Evolutionary conservation across 768 basidiomycete species (phyloP).

Genomic region (Phylloporus arenicola): DNA sequence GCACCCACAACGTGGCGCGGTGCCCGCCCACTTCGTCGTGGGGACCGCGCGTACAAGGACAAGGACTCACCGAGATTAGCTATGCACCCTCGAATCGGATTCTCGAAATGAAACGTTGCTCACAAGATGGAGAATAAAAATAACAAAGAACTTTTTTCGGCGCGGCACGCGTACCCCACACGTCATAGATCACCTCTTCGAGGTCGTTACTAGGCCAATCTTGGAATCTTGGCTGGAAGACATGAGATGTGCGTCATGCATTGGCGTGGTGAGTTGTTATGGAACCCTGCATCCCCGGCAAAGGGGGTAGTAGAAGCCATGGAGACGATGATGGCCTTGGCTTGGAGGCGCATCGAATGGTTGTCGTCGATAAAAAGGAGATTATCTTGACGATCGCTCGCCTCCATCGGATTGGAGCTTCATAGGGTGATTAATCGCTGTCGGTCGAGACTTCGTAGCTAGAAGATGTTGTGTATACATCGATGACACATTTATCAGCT

Average conservation of each 20-base stretch:
- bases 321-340: neutral
- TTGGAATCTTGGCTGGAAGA: neutral
- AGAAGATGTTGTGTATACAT: neutral
- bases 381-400: neutral
- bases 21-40: neutral
- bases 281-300: neutral
- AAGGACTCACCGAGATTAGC: constrained; percentile 18
- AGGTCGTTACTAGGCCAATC: constrained; percentile 13
- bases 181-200: constrained; percentile 8
- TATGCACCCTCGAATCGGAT: constrained; percentile 20
- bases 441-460: neutral
- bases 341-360: neutral
- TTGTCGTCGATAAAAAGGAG: neutral
- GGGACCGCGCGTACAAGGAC: neutral
- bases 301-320: neutral
- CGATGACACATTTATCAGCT: neutral
- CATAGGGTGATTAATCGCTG: neutral
- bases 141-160: neutral
- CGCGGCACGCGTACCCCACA: constrained; percentile 9
- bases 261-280: constrained; percentile 7
- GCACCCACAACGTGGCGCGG: neutral
- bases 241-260: constrained; percentile 20
- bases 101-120: constrained; percentile 19
- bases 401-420: neutral
- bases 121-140: neutral